These are phyloP conservation scores for Patellifolia procumbens DNA, from an alignment of 179 eudicot species.

Conservation along the genomic window DNA sequence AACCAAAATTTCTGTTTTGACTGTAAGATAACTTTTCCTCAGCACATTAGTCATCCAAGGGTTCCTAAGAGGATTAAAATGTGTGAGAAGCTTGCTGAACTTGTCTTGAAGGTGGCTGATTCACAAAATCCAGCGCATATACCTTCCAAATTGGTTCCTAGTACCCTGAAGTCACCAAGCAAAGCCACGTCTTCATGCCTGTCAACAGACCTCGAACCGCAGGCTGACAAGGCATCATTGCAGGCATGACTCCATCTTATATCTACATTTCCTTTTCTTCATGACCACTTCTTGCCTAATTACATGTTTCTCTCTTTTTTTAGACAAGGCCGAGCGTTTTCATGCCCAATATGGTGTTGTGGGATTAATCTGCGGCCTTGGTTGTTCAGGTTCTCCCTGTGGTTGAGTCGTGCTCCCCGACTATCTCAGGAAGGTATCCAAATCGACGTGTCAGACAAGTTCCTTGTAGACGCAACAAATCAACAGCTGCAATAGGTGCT, in stretches of 20 bases:
- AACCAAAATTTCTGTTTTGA: neutral
- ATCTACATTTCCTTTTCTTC: neutral
- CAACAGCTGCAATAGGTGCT: constrained; percentile 19
- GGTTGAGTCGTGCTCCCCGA: neutral
- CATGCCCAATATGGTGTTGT: neutral
- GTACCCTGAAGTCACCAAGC: neutral
- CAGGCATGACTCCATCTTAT: neutral
- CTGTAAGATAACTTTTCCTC: neutral
- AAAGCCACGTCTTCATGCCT: neutral
- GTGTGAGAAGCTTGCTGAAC: neutral
- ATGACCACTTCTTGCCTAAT: neutral
- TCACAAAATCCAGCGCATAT: neutral
- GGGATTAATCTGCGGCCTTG: neutral
- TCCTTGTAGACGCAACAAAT: constrained; percentile 1
- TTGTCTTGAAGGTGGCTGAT: constrained; percentile 1
- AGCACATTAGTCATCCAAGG: neutral
- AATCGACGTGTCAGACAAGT: neutral
- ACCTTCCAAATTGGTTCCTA: neutral
- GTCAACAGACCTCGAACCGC: neutral
- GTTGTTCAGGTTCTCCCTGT: neutral
- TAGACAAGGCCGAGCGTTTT: neutral
- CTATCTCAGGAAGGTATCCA: constrained; percentile 12
- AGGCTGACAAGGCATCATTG: neutral
- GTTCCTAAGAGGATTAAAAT: neutral
- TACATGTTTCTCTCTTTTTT: neutral